phyloP scores from a whole-genome alignment of 805 yeast species.

The Yamadazyma phyllophila region DNA sequence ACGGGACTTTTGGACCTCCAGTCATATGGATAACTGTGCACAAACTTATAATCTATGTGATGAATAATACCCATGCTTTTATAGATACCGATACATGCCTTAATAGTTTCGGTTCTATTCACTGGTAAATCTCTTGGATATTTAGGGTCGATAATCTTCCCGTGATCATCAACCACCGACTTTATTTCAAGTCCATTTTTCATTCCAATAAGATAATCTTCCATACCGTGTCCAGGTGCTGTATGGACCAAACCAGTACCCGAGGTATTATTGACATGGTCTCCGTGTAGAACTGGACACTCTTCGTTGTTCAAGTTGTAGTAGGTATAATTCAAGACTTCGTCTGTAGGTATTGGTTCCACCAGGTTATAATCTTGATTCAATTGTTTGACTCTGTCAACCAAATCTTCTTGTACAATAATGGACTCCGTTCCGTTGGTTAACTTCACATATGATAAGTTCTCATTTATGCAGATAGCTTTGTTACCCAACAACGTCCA shows the following conservation, averaged over 20 bases:
- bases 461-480: slow-evolving; percentile 71
- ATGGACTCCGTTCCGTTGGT: slow-evolving; percentile 40
- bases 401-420: slow-evolving; percentile 56
- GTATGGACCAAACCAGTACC: slow-evolving; percentile 97
- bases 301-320: slow-evolving; percentile 35
- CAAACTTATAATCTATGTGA: slow-evolving; percentile 47
- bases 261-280: slow-evolving; percentile 72
- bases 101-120: slow-evolving; percentile 22
- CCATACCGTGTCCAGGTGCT: slow-evolving; percentile 98
- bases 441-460: slow-evolving; percentile 54
- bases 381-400: slow-evolving; percentile 33
- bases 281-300: slow-evolving; percentile 71
- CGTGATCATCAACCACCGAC: slow-evolving; percentile 79
- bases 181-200: slow-evolving; percentile 53
- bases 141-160: slow-evolving; percentile 57
- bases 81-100: slow-evolving; percentile 56
- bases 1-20: slow-evolving; percentile 97
- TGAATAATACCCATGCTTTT: slow-evolving; percentile 44
- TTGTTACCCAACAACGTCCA: slow-evolving; percentile 92
- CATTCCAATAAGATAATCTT: slow-evolving; percentile 76
- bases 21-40: slow-evolving; percentile 92
- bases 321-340: slow-evolving; percentile 8
- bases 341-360: neutral
- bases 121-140: slow-evolving; percentile 44
- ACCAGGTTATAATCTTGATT: neutral